Percentiles rank a stretch among this genome's conserved stretches.
Evolutionary conservation across 179 eudicot species (phyloP).

Genomic region (Beta lomatogona): DNA sequence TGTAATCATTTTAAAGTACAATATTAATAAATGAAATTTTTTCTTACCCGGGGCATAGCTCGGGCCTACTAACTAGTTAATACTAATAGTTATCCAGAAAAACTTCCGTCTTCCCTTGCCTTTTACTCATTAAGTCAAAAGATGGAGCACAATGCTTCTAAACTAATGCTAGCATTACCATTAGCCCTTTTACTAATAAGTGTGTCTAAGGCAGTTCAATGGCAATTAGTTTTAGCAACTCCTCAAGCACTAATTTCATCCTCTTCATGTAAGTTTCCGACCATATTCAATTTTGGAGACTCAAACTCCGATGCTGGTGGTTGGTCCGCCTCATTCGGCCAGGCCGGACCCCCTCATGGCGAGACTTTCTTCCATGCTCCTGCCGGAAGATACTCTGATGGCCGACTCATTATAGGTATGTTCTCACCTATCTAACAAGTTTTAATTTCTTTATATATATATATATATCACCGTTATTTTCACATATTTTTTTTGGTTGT

Average conservation of each 20-base stretch:
- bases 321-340: conserved; percentile 36
- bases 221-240: background rate
- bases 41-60: too few species aligned
- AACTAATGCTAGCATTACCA: background rate
- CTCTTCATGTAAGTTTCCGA: conserved; percentile 31
- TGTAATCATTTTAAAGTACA: too few species aligned
- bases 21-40: too few species aligned
- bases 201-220: background rate
- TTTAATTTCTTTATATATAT: background rate
- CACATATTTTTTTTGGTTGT: too few species aligned
- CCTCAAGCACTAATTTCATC: background rate
- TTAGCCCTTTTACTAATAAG: background rate
- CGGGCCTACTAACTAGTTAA: too few species aligned
- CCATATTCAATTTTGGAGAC: conserved; percentile 38
- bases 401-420: conserved; percentile 22
- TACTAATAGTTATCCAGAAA: background rate
- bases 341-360: conserved; percentile 33
- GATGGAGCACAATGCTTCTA: background rate
- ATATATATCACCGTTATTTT: too few species aligned
- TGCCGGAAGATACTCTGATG: conserved; percentile 33
- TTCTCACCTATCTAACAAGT: too few species aligned
- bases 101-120: too few species aligned
- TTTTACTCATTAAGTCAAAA: too few species aligned
- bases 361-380: conserved; percentile 34
- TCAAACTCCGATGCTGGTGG: conserved; percentile 39